Conservation (phyloP, 768 basidiomycete species). For the Serendipita indica region DNA sequence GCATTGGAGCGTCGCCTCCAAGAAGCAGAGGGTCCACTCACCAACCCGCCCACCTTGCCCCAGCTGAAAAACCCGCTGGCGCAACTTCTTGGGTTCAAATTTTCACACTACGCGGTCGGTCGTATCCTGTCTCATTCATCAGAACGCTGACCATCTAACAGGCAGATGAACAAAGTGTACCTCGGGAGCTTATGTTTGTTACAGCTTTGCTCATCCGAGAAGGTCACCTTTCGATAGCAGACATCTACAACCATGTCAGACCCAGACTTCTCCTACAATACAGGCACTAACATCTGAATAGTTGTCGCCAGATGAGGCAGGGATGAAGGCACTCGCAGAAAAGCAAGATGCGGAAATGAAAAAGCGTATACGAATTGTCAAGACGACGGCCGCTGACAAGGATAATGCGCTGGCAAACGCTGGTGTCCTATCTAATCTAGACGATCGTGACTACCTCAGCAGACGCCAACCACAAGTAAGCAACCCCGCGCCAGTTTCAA, state of each 20-base stretch:
- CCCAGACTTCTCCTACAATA: neutral
- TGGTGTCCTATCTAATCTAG: neutral
- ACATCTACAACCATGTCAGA: conserved; percentile 84
- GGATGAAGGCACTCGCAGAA: conserved; percentile 52
- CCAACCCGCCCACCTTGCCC: neutral
- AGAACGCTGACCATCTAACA: neutral
- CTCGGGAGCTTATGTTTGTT: conserved; percentile 61
- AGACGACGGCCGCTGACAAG: conserved; percentile 64
- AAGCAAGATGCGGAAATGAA: conserved; percentile 52
- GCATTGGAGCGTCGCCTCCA: conserved; percentile 8
- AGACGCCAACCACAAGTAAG: conserved; percentile 2
- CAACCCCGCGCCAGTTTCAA: conserved; percentile 26
- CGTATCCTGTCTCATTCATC: neutral
- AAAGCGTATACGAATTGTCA: conserved; percentile 50
- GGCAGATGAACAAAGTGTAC: conserved; percentile 35
- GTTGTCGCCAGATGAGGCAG: conserved; percentile 61
- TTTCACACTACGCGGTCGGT: conserved; percentile 72
- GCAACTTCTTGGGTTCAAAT: conserved; percentile 97
- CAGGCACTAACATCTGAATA: conserved; percentile 20
- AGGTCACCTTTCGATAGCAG: conserved; percentile 72
- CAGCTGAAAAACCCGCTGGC: conserved; percentile 24
- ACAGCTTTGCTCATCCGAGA: conserved; percentile 83
- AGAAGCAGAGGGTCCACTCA: conserved; percentile 16
- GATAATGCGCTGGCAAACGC: conserved; percentile 55
- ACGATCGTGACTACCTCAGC: neutral